Conservation (phyloP, 106 monocot genomes). For the Iris macrosiphon region DNA sequence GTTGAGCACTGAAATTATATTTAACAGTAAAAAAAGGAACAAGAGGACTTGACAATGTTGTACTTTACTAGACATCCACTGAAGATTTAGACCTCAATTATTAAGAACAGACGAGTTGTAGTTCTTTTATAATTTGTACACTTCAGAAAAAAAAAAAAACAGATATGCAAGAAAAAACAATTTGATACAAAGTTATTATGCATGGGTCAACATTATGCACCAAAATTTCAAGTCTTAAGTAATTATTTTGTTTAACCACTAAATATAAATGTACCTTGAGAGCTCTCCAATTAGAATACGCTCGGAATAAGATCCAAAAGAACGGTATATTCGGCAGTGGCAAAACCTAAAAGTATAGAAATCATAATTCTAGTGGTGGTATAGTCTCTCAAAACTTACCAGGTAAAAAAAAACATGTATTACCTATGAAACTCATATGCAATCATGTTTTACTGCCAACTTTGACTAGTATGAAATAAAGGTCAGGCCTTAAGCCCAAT, state of each 20-base stretch:
- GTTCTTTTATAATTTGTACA: not conserved
- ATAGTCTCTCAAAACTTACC: not conserved
- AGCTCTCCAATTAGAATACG: slow-evolving; percentile 90
- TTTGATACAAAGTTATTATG: too few relatives aligned
- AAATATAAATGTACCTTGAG: slow-evolving; percentile 44
- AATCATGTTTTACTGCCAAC: not conserved
- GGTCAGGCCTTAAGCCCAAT: too few relatives aligned
- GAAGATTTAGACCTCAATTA: not conserved
- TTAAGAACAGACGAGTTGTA: not conserved
- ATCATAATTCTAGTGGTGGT: not conserved
- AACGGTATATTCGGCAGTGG: slow-evolving; percentile 92
- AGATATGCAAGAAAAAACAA: too few relatives aligned
- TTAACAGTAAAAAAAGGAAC: too few relatives aligned
- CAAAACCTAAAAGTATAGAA: slow-evolving; percentile 38
- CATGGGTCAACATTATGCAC: too few relatives aligned
- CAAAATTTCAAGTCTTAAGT: not conserved
- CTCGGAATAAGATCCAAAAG: slow-evolving; percentile 85
- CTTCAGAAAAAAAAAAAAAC: not conserved
- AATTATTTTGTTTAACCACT: not conserved
- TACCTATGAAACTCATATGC: not conserved
- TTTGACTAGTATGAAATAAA: too few relatives aligned
- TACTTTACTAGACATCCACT: not conserved
- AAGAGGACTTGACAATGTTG: too few relatives aligned
- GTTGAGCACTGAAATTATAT: too few relatives aligned
- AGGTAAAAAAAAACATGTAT: not conserved